Evolutionary conservation across 768 basidiomycete species (phyloP), one percentile per base, ranked within the genome.

Genomic region (Tricholoma hemisulphureum): DNA sequence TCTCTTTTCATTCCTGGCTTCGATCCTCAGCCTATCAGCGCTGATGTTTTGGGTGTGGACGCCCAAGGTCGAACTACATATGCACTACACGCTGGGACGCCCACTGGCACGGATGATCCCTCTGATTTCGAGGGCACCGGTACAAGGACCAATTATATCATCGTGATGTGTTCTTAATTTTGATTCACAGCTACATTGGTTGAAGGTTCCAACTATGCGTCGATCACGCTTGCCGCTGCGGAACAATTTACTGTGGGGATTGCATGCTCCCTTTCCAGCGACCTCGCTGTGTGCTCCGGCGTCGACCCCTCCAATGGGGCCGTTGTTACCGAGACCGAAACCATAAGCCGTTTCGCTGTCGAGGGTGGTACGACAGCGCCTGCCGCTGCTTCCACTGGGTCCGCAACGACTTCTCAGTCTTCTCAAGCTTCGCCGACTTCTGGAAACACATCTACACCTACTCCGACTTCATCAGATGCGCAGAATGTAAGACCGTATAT

Each of bases 21-120:
- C 53, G 68, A 71, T 57, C 62, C 68, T 21, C 65, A 68, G 46
- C 69, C 68, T 24, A 46, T 71, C 16, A 69, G 64, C 39, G 69
- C 69, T 4, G 65, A 71, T 51, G 61, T 69, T 20, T 51, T 67
- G 16, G 67, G 67, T 20, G 62, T 69, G 14, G 68, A 67, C 39
- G 57, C 53, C n/a, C 53, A 64, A 56, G 68, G 65, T 18, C 61
- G 64, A 16, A 71, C 69, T 37, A 71, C 69, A 16, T 71, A 65
- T 63, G 63, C 60, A 14, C 39, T 71, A 50, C 65, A 65, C 50
- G 61, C 61, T 45, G 66, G 62, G 49, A 43, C 57, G 26, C 55
- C 56, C 28, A 67, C 65, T 3, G 63, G n/a, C n/a, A n/a, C n/a
- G n/a, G n/a, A n/a, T n/a, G n/a, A n/a, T n/a, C n/a, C n/a, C n/a